A percentile compares a stretch with the other conserved stretches of the same genome.
Evolutionary conservation across 371 early-diverging fungal genomes (phyloP).

Genomic region (Mycotypha africana): DNA sequence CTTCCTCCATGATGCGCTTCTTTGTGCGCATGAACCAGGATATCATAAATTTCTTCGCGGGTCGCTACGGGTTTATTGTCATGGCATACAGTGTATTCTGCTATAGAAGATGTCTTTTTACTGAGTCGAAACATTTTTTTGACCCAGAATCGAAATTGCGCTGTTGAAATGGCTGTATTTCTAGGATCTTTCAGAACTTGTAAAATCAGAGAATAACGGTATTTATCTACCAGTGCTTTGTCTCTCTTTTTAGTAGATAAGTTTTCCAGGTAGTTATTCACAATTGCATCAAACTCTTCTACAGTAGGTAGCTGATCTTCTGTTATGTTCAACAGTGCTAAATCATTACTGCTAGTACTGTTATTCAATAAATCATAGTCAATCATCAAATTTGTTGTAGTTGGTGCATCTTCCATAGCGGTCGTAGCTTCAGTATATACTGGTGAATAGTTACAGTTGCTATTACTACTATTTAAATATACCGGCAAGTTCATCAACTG

Average conservation of each 20-base stretch:
- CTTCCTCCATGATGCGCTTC: slow-evolving; percentile 60
- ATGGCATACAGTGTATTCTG: slow-evolving; percentile 42
- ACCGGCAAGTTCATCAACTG: too few species aligned
- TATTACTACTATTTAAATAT: too few species aligned
- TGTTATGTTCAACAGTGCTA: too few species aligned
- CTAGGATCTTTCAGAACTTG: slow-evolving; percentile 55
- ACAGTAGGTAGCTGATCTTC: slow-evolving; percentile 28
- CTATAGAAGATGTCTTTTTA: neutral
- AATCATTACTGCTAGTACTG: too few species aligned
- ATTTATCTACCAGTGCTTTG: slow-evolving; percentile 50
- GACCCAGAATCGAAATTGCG: slow-evolving; percentile 63
- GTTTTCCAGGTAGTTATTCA: slow-evolving; percentile 48
- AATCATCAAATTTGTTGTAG: too few species aligned
- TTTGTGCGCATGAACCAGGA: slow-evolving; percentile 50
- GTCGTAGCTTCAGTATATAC: too few species aligned
- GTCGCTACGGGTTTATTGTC: slow-evolving; percentile 57
- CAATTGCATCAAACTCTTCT: slow-evolving; percentile 34
- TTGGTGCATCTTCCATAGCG: too few species aligned
- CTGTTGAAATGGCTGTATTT: slow-evolving; percentile 59
- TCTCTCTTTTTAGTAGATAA: slow-evolving; percentile 58
- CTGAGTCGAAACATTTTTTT: slow-evolving; percentile 59
- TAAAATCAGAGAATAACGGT: slow-evolving; percentile 48
- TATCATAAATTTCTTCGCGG: slow-evolving; percentile 51
- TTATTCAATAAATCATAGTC: too few species aligned
- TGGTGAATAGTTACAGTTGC: too few species aligned